Conservation (phyloP, 1,139 yeast species). For the Saccharomyces hybrid region DNA sequence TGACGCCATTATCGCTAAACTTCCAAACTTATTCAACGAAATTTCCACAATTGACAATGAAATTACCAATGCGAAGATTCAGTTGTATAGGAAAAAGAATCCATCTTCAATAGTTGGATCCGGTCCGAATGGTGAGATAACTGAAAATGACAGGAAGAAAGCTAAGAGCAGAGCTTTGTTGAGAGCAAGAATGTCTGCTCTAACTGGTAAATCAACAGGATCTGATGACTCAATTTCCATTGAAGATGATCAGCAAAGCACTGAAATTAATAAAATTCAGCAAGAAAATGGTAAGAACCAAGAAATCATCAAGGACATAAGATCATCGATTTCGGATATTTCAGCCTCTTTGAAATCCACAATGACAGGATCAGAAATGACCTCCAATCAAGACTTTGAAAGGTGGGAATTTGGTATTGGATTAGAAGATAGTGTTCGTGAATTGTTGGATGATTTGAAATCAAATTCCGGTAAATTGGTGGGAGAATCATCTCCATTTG, state of each 20-base stretch:
- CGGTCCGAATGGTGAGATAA: conserved; percentile 77
- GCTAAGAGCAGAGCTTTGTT: conserved; percentile 71
- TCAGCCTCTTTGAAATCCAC: conserved; percentile 56
- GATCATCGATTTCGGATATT: conserved; percentile 61
- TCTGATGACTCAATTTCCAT: conserved; percentile 37
- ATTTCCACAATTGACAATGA: conserved; percentile 59
- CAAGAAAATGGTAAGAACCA: conserved; percentile 50
- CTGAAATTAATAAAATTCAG: conserved; percentile 48
- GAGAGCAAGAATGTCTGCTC: conserved; percentile 81
- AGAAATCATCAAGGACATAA: conserved; percentile 61
- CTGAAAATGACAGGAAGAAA: conserved; percentile 72
- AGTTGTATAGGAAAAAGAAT: conserved; percentile 54
- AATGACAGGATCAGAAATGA: conserved; percentile 30
- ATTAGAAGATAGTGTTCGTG: conserved; percentile 57
- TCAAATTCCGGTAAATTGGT: neutral
- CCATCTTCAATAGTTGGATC: conserved; percentile 69
- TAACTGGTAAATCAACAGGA: conserved; percentile 64
- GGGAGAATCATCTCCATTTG: neutral
- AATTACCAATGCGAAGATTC: conserved; percentile 61
- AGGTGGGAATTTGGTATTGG: conserved; percentile 88
- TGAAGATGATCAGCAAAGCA: conserved; percentile 44
- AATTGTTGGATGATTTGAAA: conserved; percentile 53
- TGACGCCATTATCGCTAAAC: conserved; percentile 50
- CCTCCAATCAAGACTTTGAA: conserved; percentile 48
- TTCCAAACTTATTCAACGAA: conserved; percentile 59